Conservation (phyloP, 1,284 basidiomycete genomes). For the Marasmius fiardii region DNA sequence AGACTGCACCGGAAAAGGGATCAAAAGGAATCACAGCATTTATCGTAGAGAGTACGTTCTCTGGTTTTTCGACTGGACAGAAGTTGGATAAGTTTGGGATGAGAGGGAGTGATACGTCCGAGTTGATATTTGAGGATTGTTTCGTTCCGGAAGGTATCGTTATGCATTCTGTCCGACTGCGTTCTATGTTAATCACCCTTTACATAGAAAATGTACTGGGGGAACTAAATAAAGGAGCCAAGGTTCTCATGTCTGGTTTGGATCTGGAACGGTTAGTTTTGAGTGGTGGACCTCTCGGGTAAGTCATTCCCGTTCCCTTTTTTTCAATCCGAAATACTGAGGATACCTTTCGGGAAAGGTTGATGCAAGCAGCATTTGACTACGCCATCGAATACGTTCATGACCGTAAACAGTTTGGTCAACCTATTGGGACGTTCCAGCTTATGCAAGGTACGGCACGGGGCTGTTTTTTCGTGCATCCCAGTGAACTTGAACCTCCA, state of each 20-base stretch:
- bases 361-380: conserved; percentile 96
- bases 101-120: conserved; percentile 94
- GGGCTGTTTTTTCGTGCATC: not conserved
- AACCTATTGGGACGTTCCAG: conserved; percentile 89
- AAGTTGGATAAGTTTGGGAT: conserved; percentile 96
- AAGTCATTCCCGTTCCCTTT: conserved; percentile 18
- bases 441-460: conserved; percentile 82
- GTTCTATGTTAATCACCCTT: conserved; percentile 12
- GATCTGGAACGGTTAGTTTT: conserved; percentile 92
- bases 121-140: conserved; percentile 91
- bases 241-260: conserved; percentile 91
- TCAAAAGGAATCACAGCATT: conserved; percentile 94
- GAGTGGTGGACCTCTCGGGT: conserved; percentile 75
- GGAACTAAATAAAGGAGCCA: conserved; percentile 73
- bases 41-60: conserved; percentile 78
- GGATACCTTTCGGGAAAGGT: conserved; percentile 43
- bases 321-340: conserved; percentile 2
- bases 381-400: conserved; percentile 87
- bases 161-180: not conserved
- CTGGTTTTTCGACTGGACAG: conserved; percentile 87
- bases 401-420: conserved; percentile 87
- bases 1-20: conserved; percentile 74
- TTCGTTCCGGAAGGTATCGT: conserved; percentile 74
- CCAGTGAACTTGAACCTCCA: not conserved
- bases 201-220: conserved; percentile 81